Conservation (phyloP, 345 rosid genomes). For the Stellera chamaejasme region DNA sequence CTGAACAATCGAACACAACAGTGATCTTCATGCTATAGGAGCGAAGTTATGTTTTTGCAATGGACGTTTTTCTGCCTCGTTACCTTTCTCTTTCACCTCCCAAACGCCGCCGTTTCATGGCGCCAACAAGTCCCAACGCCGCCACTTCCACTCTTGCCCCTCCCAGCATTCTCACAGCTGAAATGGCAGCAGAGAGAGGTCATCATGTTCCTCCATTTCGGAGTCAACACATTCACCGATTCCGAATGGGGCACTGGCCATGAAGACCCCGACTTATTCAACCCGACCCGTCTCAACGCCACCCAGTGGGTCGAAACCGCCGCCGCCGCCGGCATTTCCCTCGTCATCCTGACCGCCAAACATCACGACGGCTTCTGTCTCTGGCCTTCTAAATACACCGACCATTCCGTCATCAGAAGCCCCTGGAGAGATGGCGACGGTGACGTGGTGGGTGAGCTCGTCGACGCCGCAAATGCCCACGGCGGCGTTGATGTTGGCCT, state of each 20-base stretch:
- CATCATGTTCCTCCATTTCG: constrained; percentile 76
- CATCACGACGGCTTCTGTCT: constrained; percentile 82
- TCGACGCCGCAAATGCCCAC: constrained; percentile 27
- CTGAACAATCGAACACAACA: no score
- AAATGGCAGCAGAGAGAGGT: constrained; percentile 73
- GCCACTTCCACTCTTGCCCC: constrained; percentile 55
- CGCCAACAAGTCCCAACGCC: constrained; percentile 37
- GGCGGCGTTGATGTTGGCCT: constrained; percentile 47
- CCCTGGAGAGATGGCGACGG: constrained; percentile 55
- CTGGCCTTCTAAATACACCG: constrained; percentile 66
- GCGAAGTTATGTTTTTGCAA: not conserved
- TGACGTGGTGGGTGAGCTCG: constrained; percentile 55
- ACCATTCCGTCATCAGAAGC: constrained; percentile 50
- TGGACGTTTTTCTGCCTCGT: not conserved
- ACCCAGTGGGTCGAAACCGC: constrained; percentile 51
- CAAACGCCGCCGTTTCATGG: constrained; percentile 3
- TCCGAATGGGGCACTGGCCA: constrained; percentile 73
- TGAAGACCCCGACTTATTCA: constrained; percentile 45
- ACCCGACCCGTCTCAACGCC: constrained; percentile 38
- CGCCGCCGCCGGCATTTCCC: constrained; percentile 42
- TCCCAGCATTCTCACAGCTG: constrained; percentile 54
- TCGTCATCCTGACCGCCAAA: constrained; percentile 62
- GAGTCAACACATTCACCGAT: constrained; percentile 72
- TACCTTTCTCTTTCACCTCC: not conserved
- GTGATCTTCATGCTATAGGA: no score